Conservation (phyloP, 306 rosid species). For the Medicago lupulina region DNA sequence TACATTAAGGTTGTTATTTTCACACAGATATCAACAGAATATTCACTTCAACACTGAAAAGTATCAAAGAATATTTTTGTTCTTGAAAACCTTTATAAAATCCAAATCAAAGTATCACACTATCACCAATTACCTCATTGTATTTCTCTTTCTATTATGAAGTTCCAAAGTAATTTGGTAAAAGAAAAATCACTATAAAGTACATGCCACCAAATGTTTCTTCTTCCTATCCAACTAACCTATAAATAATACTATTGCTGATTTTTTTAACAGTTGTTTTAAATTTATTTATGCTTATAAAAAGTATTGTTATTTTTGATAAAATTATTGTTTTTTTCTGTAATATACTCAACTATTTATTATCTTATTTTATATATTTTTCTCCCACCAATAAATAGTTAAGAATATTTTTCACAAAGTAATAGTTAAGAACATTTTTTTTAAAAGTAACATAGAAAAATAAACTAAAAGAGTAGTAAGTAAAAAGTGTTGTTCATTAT, state of each 20-base stretch:
- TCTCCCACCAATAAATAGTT: too few relatives aligned
- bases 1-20: neutral
- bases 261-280: too few relatives aligned
- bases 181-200: neutral
- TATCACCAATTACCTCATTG: neutral
- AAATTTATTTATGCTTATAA: too few relatives aligned
- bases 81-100: conserved; percentile 7
- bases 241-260: neutral
- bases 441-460: too few relatives aligned
- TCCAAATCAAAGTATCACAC: neutral
- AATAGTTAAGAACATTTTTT: too few relatives aligned
- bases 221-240: neutral
- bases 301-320: too few relatives aligned
- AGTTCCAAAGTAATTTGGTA: neutral
- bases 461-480: too few relatives aligned
- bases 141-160: neutral
- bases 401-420: too few relatives aligned
- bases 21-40: neutral
- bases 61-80: neutral
- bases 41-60: neutral
- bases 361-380: too few relatives aligned
- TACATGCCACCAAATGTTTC: neutral
- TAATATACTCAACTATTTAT: too few relatives aligned
- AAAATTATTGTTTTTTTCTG: too few relatives aligned
- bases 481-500: neutral